Percentiles rank a stretch among this genome's conserved stretches.
These are phyloP conservation scores for Chlamydomonas reinhardtii DNA, from an alignment of 163 green algal species.

Conservation along the genomic window DNA sequence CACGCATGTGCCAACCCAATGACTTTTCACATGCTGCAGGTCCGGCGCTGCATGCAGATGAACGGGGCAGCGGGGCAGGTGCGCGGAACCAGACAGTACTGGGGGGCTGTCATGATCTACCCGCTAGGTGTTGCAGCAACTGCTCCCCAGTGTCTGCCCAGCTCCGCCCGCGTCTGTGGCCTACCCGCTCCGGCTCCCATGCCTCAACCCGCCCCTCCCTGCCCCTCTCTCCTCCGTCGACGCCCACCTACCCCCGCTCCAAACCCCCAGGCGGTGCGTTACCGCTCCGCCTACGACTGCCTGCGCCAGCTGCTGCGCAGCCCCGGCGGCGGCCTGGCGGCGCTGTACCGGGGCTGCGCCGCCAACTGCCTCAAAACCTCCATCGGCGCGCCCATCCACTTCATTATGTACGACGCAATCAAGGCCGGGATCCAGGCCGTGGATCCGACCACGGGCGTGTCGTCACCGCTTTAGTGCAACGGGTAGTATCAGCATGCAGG, in stretches of 20 bases:
- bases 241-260: neutral
- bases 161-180: too few relatives aligned
- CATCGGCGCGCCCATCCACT: slow-evolving; percentile 71
- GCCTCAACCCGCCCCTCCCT: too few relatives aligned
- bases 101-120: too few relatives aligned
- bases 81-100: too few relatives aligned
- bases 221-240: neutral
- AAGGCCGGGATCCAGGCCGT: slow-evolving; percentile 63
- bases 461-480: slow-evolving; percentile 65
- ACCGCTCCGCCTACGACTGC: slow-evolving; percentile 62
- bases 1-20: too few relatives aligned
- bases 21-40: slow-evolving; percentile 3
- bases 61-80: slow-evolving; percentile 50
- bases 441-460: slow-evolving; percentile 66
- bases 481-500: too few relatives aligned
- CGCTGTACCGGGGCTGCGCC: slow-evolving; percentile 69
- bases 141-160: too few relatives aligned
- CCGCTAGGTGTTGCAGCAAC: too few relatives aligned
- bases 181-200: too few relatives aligned
- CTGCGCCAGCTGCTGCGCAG: slow-evolving; percentile 53
- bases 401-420: slow-evolving; percentile 75
- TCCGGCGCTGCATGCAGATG: slow-evolving; percentile 93
- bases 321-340: slow-evolving; percentile 46
- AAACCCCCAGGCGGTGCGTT: slow-evolving; percentile 17
- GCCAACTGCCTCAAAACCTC: slow-evolving; percentile 71